Base-by-base conservation (phyloP, 2,329 filamentous ascomycete genomes). In the Aspergillus sp. region DNA sequence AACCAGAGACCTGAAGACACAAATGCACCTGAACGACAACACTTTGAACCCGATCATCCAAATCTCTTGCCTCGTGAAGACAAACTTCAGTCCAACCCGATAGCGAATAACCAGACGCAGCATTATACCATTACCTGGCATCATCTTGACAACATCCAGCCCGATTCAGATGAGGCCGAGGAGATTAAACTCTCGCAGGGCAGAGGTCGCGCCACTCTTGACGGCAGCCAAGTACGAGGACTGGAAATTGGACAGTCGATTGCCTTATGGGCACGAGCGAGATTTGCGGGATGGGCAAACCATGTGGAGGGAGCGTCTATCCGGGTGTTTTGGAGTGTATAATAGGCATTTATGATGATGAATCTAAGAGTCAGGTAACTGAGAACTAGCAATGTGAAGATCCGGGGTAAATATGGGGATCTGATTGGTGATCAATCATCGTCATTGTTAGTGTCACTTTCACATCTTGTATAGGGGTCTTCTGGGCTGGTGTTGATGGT, bases 291-390 rank as follows among this genome's bases (percentile, higher is more conserved):
- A 5, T 69, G 67, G 67, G 32, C 38, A 7, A 69, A 69, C 40
- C 44, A 61, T 49, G 62, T 69, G 5, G 42, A 61, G 27, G 36
- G 42, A 5, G 47, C 64, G 33, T 54, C 52, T 7, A 58, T 66
- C 26, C 51, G 62, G 27, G 55, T 69, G 2, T 69, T 62, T 39
- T 69, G 67, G 67, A 64, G 62, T 31, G 49, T 65, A 33, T 67
- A 47, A 49, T 37, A 6, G 11, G 36, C 10, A 9, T 38, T n/a
- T 39, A 12, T n/a, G 34, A 33, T 27, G 9, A 28, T 7, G 13
- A 26, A 27, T 27, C 19, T 19, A 19, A 19, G 19, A 19, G 19
- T 19, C 19, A 19, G 19, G 19, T 19, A 19, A 19, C 19, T 19
- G 19, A 19, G 19, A 19, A 19, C 19, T 19, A 19, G 19, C 19